Conservation (phyloP, 345 rosid species). For the Arabis hirsuta region DNA sequence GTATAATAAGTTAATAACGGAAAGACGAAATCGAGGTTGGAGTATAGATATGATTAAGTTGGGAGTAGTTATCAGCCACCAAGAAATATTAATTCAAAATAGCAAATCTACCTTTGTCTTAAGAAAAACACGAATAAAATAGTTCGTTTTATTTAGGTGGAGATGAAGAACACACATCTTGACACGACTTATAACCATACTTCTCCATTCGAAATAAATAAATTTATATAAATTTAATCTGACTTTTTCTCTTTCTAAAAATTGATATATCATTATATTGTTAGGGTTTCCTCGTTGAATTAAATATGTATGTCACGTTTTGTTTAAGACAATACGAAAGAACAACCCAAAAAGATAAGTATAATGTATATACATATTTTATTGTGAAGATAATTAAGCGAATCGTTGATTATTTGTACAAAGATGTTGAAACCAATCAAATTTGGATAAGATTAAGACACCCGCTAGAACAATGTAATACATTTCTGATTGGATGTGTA, state of each 20-base stretch:
- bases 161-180: conserved; percentile 49
- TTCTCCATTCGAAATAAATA: conserved; percentile 24
- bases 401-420: conserved; percentile 29
- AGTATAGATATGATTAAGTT: conserved; percentile 47
- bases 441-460: conserved; percentile 41
- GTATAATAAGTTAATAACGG: conserved; percentile 42
- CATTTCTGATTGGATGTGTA: conserved; percentile 24
- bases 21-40: conserved; percentile 45
- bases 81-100: conserved; percentile 38
- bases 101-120: conserved; percentile 34
- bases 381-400: conserved; percentile 10
- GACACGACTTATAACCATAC: conserved; percentile 47
- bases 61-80: conserved; percentile 48
- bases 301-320: conserved; percentile 33
- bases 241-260: not conserved
- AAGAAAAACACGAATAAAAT: conserved; percentile 26
- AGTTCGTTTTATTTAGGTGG: conserved; percentile 38
- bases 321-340: conserved; percentile 40
- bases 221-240: conserved; percentile 3
- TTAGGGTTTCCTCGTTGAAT: conserved; percentile 27
- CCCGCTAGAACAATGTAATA: conserved; percentile 15
- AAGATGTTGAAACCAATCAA: conserved; percentile 28
- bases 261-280: conserved; percentile 24
- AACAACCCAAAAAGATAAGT: conserved; percentile 34
- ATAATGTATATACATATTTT: conserved; percentile 20